A percentile compares a stretch with the other conserved stretches of the same genome.
phyloP scores from a whole-genome alignment of 1,139 yeast genomes.

The Pichia inconspicua region DNA sequence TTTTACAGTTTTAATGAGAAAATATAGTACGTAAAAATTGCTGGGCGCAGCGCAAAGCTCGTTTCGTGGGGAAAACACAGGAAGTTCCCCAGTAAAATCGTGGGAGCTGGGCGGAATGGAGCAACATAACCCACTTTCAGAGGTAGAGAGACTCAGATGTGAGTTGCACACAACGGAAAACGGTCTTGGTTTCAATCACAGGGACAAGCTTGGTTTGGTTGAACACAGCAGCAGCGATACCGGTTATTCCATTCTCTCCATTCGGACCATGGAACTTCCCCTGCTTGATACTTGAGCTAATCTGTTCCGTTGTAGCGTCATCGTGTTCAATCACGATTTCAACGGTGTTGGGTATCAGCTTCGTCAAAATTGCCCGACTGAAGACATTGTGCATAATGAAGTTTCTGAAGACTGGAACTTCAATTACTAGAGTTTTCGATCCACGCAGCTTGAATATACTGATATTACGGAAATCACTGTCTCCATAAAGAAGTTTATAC shows the following conservation, averaged over 20 bases:
- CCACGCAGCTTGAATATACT: constrained; percentile 19
- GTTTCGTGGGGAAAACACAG: neutral
- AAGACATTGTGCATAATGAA: constrained; percentile 5
- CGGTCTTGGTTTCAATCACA: neutral
- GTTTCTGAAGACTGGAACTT: constrained; percentile 12
- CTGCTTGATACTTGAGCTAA: neutral
- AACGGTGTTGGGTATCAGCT: constrained; percentile 1
- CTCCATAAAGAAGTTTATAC: constrained; percentile 24
- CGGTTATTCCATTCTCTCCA: constrained; percentile 3
- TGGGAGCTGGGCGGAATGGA: neutral
- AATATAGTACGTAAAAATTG: too few relatives aligned
- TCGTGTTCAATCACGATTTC: constrained; percentile 4
- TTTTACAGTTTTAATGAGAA: too few relatives aligned
- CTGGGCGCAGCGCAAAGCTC: neutral
- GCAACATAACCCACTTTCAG: neutral
- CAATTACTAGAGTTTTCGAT: constrained; percentile 13
- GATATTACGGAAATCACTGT: constrained; percentile 18
- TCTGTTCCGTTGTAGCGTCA: neutral
- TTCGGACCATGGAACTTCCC: constrained; percentile 1
- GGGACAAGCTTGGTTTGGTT: neutral
- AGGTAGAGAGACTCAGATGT: neutral
- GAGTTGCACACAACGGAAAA: constrained; percentile 2
- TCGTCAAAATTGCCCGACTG: neutral
- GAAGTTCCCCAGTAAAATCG: neutral
- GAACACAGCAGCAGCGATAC: constrained; percentile 2